phyloP scores from a whole-genome alignment of 495 filamentous ascomycete species.

The Penicillium salamii region DNA sequence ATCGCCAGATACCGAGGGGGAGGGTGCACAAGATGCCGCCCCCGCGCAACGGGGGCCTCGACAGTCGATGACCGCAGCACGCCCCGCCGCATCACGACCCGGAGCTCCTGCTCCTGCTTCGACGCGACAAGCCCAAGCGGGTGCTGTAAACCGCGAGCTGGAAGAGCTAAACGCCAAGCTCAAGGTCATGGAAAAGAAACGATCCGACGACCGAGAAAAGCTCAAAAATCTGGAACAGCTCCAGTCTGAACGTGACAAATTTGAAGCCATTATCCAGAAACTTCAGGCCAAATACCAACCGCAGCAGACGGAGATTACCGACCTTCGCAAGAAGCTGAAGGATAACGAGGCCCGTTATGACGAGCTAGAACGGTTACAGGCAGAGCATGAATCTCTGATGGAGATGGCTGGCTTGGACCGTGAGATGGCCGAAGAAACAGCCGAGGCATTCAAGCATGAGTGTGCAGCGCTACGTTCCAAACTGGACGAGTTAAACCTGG shows the following conservation, averaged over 20 bases:
- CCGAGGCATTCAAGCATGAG: constrained; percentile 76
- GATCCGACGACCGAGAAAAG: constrained; percentile 83
- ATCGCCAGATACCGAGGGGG: constrained; percentile 23
- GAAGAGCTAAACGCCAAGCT: constrained; percentile 80
- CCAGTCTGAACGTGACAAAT: constrained; percentile 78
- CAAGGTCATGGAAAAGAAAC: constrained; percentile 75
- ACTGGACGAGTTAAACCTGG: constrained; percentile 80
- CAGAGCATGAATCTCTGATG: constrained; percentile 77
- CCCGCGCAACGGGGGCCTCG: constrained; percentile 30
- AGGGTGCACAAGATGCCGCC: constrained; percentile 18
- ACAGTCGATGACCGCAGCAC: constrained; percentile 24
- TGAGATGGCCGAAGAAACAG: constrained; percentile 94
- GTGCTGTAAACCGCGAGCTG: constrained; percentile 59
- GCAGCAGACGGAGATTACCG: constrained; percentile 75
- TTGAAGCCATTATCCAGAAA: constrained; percentile 86
- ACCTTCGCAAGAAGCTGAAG: constrained; percentile 72
- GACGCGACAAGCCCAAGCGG: constrained; percentile 28
- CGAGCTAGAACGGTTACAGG: constrained; percentile 67
- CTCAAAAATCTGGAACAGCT: constrained; percentile 74
- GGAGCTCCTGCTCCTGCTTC: constrained; percentile 24
- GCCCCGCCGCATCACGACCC: constrained; percentile 22
- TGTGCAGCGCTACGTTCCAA: constrained; percentile 71
- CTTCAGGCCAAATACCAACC: constrained; percentile 85
- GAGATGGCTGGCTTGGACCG: constrained; percentile 88
- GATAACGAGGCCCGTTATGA: constrained; percentile 68